A percentile compares a stretch with the other conserved stretches of the same genome.
Evolutionary conservation across 2,329 filamentous ascomycete genomes (phyloP).

Genomic region (Alternaria postmessia): DNA sequence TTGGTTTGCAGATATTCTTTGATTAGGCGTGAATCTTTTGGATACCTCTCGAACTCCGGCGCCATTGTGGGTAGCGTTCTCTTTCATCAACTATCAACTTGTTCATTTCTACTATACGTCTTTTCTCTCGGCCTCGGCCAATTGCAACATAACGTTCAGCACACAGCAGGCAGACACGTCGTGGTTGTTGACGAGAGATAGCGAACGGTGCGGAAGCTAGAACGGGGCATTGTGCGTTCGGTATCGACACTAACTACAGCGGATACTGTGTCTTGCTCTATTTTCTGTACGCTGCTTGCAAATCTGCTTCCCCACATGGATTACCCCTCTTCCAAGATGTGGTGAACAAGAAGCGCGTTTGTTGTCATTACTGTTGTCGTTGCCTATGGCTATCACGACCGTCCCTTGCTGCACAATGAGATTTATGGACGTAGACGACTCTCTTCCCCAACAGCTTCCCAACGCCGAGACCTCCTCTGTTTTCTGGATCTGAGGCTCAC

Average conservation of each 20-base stretch:
- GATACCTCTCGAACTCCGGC: conserved; percentile 51
- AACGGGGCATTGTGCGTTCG: not conserved
- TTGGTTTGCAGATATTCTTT: conserved; percentile 43
- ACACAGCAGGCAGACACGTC: not conserved
- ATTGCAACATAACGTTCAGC: conserved; percentile 3
- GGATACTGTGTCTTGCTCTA: conserved; percentile 1
- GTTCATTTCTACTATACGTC: conserved; percentile 20
- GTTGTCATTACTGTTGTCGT: conserved; percentile 26
- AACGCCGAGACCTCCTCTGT: not conserved
- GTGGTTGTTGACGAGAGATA: not conserved
- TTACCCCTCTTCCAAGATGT: not conserved
- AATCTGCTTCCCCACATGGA: not conserved
- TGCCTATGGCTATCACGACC: conserved; percentile 18
- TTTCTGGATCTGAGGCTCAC: not conserved
- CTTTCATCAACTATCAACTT: conserved; percentile 40
- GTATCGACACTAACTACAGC: not conserved
- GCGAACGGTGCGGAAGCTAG: not conserved
- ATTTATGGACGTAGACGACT: not conserved
- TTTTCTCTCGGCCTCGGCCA: conserved; percentile 1
- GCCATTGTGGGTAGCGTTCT: conserved; percentile 52
- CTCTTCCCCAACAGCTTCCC: not conserved
- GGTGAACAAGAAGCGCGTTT: conserved; percentile 27
- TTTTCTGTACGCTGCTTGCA: not conserved
- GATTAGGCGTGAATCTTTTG: conserved; percentile 48
- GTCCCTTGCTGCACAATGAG: conserved; percentile 6